These are phyloP conservation scores for Colletotrichum musicola DNA, from an alignment of 2,329 filamentous ascomycete species.

Conservation along the genomic window DNA sequence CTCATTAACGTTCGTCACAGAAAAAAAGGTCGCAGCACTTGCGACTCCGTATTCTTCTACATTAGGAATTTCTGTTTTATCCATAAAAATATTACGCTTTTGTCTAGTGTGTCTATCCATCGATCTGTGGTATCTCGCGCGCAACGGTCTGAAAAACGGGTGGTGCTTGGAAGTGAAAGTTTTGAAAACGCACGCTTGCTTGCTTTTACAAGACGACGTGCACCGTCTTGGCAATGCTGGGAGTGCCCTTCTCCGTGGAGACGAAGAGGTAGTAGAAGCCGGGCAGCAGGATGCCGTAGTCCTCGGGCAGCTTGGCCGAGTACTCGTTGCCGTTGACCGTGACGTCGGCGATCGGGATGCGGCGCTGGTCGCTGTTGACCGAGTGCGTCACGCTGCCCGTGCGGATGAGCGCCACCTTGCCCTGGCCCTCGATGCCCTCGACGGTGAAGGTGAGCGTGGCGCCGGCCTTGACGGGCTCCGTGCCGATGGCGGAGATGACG, in stretches of 20 bases:
- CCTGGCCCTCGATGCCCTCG: conserved; percentile 49
- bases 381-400: conserved; percentile 65
- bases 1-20: conserved; percentile 24
- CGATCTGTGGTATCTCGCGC: background rate
- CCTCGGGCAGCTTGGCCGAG: conserved; percentile 56
- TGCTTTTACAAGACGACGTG: conserved; percentile 42
- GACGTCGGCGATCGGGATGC: conserved; percentile 57
- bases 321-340: conserved; percentile 48
- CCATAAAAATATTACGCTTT: conserved; percentile 16
- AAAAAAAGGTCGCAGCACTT: background rate
- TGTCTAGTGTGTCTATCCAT: conserved; percentile 16
- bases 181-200: background rate
- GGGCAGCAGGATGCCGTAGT: conserved; percentile 63
- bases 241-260: conserved; percentile 57
- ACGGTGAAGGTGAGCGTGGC: conserved; percentile 43
- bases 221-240: conserved; percentile 59
- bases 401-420: conserved; percentile 58
- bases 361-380: conserved; percentile 69
- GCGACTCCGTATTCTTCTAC: conserved; percentile 13
- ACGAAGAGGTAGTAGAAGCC: conserved; percentile 69
- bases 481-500: conserved; percentile 50
- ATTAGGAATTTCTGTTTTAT: conserved; percentile 2
- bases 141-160: background rate
- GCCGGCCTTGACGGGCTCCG: conserved; percentile 44
- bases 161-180: background rate